Base-by-base conservation (phyloP, 345 rosid genomes). In the Gossypium rotundifolium region DNA sequence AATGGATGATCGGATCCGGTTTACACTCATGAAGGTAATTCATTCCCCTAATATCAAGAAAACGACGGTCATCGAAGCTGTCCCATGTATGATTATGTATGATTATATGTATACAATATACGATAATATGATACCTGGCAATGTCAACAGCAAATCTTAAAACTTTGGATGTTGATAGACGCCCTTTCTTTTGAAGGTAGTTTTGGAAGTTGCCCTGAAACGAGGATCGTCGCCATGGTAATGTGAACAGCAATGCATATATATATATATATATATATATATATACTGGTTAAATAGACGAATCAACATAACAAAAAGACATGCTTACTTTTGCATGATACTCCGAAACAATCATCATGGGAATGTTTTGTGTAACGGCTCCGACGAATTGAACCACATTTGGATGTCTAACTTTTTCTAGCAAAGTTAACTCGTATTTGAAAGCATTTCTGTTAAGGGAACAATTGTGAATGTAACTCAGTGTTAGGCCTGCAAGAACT, bases 311-410 rank as follows among this genome's bases (percentile, higher is more conserved):
- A 48, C 42, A 53, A 65, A 44, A 76, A 75, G n/a, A 16, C 54
- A 63, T 55, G 75, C 88, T 87, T 85, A 95, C 99, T 75, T 90
- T 92, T 57, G 97, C 80, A 85, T 88, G 91, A 80, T 84, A 82
- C 84, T 95, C 99, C 51, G 78, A 79, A 76, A 91, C 93, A 80
- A 95, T 91, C 99, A 95, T 95, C 99, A 95, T 90, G 0, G 99
- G 99, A 71, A 88, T 68, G 76, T 95, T 93, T 82, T 95, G 99
- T 69, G 99, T 95, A 42, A 95, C 99, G 46, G 99, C 99, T 81
- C 99, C 99, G 73, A 95, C 98, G 84, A 95, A 95, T 74, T 95
- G 99, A 79, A 95, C 88, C 67, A 95, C 88, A 82, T 95, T 95
- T 17, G 99, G 99, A 89, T 95, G 99, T 65, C 99, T 83, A 69